Conservation (phyloP, 371 early-diverging fungal species). For the Rhizomucor miehei region DNA sequence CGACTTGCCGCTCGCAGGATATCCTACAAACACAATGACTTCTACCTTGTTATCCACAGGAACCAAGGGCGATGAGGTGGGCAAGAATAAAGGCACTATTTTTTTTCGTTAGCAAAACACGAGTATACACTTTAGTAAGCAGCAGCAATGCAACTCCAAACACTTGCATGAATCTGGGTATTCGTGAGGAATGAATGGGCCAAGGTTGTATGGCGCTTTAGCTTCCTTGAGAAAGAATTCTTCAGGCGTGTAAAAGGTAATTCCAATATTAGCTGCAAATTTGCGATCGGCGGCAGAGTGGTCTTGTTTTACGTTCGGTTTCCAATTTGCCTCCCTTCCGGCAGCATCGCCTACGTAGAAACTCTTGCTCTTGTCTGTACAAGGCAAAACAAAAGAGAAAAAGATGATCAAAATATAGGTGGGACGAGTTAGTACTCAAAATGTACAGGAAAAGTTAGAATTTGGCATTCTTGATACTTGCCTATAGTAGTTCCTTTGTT, state of each 20-base stretch:
- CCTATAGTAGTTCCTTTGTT: neutral
- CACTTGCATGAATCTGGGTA: constrained; percentile 24
- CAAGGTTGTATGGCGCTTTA: constrained; percentile 46
- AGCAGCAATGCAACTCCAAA: too few species aligned
- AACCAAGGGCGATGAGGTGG: constrained; percentile 31
- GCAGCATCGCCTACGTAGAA: constrained; percentile 94
- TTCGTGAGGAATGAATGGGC: constrained; percentile 57
- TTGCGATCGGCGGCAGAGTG: constrained; percentile 82
- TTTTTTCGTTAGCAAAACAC: constrained; percentile 13
- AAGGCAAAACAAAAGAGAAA: neutral
- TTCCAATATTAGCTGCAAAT: constrained; percentile 73
- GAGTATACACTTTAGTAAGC: neutral
- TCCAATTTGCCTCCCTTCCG: constrained; percentile 72
- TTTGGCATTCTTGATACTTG: constrained; percentile 1
- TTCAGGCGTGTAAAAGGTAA: constrained; percentile 87
- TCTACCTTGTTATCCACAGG: constrained; percentile 45
- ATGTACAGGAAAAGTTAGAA: too few species aligned
- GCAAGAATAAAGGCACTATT: constrained; percentile 20
- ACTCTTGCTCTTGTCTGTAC: constrained; percentile 49
- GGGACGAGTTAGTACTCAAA: too few species aligned
- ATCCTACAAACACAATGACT: constrained; percentile 77
- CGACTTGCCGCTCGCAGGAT: constrained; percentile 87
- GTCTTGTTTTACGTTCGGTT: constrained; percentile 60
- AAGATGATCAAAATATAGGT: too few species aligned
- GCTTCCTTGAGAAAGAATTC: constrained; percentile 64